Evolutionary conservation across 2,329 filamentous ascomycete genomes (phyloP), one percentile per base, ranked within the genome.

Genomic region (Periconia sp.): DNA sequence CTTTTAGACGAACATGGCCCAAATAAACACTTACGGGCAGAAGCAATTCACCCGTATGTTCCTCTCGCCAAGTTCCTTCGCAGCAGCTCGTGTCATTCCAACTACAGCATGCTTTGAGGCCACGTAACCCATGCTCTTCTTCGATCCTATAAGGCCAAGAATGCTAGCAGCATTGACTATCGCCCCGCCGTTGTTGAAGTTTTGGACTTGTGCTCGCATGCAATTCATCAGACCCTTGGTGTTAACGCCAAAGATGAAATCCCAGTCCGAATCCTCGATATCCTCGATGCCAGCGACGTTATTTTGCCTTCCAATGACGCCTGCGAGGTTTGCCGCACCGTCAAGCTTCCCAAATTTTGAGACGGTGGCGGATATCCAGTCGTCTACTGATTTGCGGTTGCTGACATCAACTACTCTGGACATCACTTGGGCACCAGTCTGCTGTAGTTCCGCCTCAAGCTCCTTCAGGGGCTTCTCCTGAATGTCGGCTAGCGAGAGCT

Each of bases 101-200:
- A 74, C 55, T 4, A 74, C 65, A 0, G 63, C 72, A 46, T 73
- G 71, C 43, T 75, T 75, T 5, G 57, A 66, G 0, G 70, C 68
- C 12, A 52, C 54, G 37, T 74, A 74, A 1, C 67, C 65, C 17
- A 66, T 57, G 17, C 54, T 59, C 11, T 64, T 63, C 5, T 61
- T 23, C 37, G 61, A 72, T 60, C 74, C 75, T 46, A 73, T 70
- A 2, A 76, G 57, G 4, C 80, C 80, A 25, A 79, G 75, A 23
- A 78, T 77, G 31, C 77, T 81, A 18, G 77, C 71, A 19, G 79
- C 72, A 47, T 73, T 73, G 5, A 74, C 70, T 17, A 75, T 71
- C 0, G 62, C 58, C 0, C 67, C 65, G 1, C 59, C 60, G 32
- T 69, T 59, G 8, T 58, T 61, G 34, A 82, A 73, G 28, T 72